Conservation (phyloP, 176 grass and related monocot species). For the Tuctoria greenei region DNA sequence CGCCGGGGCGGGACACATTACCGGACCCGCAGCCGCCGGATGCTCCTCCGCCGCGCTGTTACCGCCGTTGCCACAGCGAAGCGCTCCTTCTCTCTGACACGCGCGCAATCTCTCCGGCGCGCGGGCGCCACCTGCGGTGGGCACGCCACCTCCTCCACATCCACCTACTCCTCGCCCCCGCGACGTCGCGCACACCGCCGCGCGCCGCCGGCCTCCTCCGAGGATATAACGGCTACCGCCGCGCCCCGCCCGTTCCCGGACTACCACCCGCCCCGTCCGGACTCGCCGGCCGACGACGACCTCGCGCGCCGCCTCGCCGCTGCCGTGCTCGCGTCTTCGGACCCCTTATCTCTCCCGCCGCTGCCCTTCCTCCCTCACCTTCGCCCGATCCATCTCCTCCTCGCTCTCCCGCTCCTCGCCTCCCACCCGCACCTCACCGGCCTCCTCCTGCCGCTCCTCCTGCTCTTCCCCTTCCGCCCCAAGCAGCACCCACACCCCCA, state of each 20-base stretch:
- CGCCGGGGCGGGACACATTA: constrained; percentile 21
- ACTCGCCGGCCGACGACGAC: constrained; percentile 47
- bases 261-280: constrained; percentile 56
- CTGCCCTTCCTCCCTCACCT: constrained; percentile 46
- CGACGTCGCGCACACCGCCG: constrained; percentile 3
- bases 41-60: constrained; percentile 41
- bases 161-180: constrained; percentile 11
- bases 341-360: constrained; percentile 19
- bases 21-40: constrained; percentile 14
- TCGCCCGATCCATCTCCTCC: constrained; percentile 53
- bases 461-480: constrained; percentile 40
- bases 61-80: constrained; percentile 29
- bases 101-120: not conserved
- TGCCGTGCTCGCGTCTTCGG: constrained; percentile 44
- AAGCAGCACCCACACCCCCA: constrained; percentile 45
- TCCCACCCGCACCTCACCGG: constrained; percentile 46
- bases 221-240: not conserved
- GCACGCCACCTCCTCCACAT: constrained; percentile 7
- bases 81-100: not conserved
- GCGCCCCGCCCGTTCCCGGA: constrained; percentile 51
- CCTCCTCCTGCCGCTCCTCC: constrained; percentile 55
- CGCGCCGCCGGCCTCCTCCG: not conserved
- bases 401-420: constrained; percentile 51
- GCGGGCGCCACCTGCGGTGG: not conserved
- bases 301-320: constrained; percentile 57